Evolutionary conservation across 2,329 filamentous ascomycete species (phyloP), one percentile per base, ranked within the genome.

Genomic region (Aaosphaeria pasadenensis): DNA sequence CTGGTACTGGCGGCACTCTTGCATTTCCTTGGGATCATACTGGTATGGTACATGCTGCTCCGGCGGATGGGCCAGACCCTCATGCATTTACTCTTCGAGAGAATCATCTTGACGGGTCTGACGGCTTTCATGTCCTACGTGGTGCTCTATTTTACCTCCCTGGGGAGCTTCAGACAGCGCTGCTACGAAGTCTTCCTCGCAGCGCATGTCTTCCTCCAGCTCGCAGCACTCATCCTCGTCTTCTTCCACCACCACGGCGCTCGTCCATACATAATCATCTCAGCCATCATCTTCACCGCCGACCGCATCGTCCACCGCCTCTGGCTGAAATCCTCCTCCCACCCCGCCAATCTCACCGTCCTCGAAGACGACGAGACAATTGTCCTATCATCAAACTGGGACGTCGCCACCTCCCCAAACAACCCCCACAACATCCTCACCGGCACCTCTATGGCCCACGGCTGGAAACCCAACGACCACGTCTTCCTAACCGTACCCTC

Each of bases 101-200:
- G 70, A n/a, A 69, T 82, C 6, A 74, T 84, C 42, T 61, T 81
- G 0, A 66, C 80, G 5, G 83, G 84, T 3, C 56, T 84, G 11
- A 72, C 73, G 0, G 77, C 83, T 0, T 80, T 85, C 17, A 54
- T 77, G 2, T 72, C 78, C 2, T 87, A 86, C 55, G 77, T 85
- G 58, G 48, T 79, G n/a, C 71, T 87, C 4, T 86, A 81, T 62
- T 72, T 85, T 45, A 85, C 82, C 0, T 84, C 81, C 2, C 70
- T 86, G 5, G 79, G 76, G 1, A 81, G 76, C 55, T 82, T 87
- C 57, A 75, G 84, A 6, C 74, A 78, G 55, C 70, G 76, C 28
- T 84, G 77, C 72, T 87, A 87, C 59, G 84, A 87, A 66, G 46
- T 83, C 1, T 87, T 87, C 55, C 70, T 87, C 2, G 80, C 73